Evolutionary conservation across 2,329 filamentous ascomycete genomes (phyloP).

Genomic region (Fusarium pseudonygamai): DNA sequence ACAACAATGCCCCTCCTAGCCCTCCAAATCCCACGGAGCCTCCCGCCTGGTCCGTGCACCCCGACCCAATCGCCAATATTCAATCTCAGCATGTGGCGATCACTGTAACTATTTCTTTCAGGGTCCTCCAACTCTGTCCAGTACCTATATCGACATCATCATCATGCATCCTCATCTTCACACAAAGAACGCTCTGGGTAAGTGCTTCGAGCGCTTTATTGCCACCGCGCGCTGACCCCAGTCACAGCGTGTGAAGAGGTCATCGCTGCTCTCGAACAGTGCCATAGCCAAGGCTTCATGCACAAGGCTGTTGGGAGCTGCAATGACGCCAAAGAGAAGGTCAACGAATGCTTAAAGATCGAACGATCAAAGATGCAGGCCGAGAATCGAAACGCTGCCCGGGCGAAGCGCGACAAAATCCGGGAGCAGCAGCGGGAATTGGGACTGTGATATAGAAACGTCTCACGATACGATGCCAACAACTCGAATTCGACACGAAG

Average conservation of each 20-base stretch:
- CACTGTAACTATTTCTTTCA: constrained; percentile 29
- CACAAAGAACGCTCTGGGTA: constrained; percentile 90
- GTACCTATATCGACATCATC: constrained; percentile 43
- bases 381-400: constrained; percentile 75
- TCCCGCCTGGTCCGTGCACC: constrained; percentile 46
- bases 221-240: constrained; percentile 25
- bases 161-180: constrained; percentile 98
- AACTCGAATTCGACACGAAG: not conserved
- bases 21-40: constrained; percentile 35
- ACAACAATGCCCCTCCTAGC: constrained; percentile 39
- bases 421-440: constrained; percentile 73
- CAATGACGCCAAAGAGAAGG: constrained; percentile 83
- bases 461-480: constrained; percentile 1
- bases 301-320: constrained; percentile 92
- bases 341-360: constrained; percentile 84
- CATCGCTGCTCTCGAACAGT: constrained; percentile 93
- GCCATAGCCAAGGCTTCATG: constrained; percentile 90
- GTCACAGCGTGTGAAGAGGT: constrained; percentile 88
- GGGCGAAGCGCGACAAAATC: constrained; percentile 75
- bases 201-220: not conserved
- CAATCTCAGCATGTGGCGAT: constrained; percentile 23
- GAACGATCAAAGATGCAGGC: constrained; percentile 83
- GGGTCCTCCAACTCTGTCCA: constrained; percentile 24
- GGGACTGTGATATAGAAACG: constrained; percentile 44
- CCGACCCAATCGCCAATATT: constrained; percentile 19